A percentile compares a stretch with the other conserved stretches of the same genome.
Evolutionary conservation across 331 rosid genomes (phyloP).

Genomic region (Saraca asoca): DNA sequence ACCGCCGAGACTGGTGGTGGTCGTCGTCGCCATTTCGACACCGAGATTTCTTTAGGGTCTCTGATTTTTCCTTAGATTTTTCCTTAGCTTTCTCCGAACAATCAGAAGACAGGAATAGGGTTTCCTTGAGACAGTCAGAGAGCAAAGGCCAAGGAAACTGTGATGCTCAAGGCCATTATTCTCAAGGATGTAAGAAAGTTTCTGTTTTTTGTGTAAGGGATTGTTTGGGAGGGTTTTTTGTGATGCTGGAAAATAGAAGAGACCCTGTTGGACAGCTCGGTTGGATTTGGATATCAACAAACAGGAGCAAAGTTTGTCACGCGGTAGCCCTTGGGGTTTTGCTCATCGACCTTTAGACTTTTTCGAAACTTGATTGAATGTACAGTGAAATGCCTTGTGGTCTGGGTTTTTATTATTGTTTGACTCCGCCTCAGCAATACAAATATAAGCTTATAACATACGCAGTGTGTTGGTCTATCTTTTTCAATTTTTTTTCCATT

Average conservation of each 20-base stretch:
- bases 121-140: background rate
- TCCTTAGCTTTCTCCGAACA: background rate
- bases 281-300: too few species aligned
- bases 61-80: too few species aligned
- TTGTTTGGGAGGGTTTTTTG: too few species aligned
- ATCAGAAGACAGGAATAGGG: background rate
- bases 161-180: conserved; percentile 22
- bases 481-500: too few species aligned
- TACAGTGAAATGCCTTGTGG: background rate
- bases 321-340: conserved; percentile 12
- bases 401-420: too few species aligned
- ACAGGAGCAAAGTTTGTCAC: too few species aligned
- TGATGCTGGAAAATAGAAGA: too few species aligned
- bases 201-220: too few species aligned
- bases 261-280: too few species aligned
- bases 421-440: background rate
- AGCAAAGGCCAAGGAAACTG: background rate
- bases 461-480: too few species aligned
- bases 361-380: background rate
- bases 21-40: conserved; percentile 59
- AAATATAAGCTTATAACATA: too few species aligned
- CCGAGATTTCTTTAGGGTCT: conserved; percentile 12
- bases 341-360: background rate
- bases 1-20: conserved; percentile 42
- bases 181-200: conserved; percentile 33